These are phyloP conservation scores for Fusarium pseudoanthophilum DNA, from an alignment of 2,329 filamentous ascomycete genomes.

Conservation along the genomic window DNA sequence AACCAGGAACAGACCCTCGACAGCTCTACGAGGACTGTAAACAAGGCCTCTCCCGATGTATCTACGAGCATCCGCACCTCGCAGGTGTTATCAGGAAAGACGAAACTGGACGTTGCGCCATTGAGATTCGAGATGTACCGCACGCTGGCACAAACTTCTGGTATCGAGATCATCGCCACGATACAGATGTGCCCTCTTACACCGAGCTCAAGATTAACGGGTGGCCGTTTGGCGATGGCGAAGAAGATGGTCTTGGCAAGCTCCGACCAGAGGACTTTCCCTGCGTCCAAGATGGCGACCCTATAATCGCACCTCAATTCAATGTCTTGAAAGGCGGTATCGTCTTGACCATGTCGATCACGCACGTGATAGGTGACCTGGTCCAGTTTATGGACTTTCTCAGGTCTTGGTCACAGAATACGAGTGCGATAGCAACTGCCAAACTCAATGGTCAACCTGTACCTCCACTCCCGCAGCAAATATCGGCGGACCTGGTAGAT, in stretches of 20 bases:
- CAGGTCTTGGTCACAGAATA: constrained; percentile 7
- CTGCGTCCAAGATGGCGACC: not conserved
- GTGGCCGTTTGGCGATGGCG: constrained; percentile 12
- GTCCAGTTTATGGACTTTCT: constrained; percentile 12
- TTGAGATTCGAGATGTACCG: not conserved
- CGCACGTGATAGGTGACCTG: constrained; percentile 13
- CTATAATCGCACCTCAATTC: constrained; percentile 10
- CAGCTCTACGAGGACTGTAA: constrained; percentile 19
- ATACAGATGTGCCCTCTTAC: constrained; percentile 2
- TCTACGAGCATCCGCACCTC: constrained; percentile 14
- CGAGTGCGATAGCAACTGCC: not conserved
- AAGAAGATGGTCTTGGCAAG: constrained; percentile 10
- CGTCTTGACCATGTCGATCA: constrained; percentile 14
- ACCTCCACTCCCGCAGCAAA: not conserved
- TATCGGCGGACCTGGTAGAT: not conserved
- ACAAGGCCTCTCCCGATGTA: constrained; percentile 1
- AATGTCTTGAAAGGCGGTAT: constrained; percentile 7
- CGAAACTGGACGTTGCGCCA: constrained; percentile 3
- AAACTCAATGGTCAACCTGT: not conserved
- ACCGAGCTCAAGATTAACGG: not conserved
- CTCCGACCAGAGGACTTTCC: constrained; percentile 2
- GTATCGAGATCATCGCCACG: constrained; percentile 7
- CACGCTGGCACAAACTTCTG: not conserved
- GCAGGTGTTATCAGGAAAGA: constrained; percentile 7
- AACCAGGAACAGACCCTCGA: not conserved